Evolutionary conservation across 441 rosid species (phyloP).

Genomic region (Adansonia grandidieri): DNA sequence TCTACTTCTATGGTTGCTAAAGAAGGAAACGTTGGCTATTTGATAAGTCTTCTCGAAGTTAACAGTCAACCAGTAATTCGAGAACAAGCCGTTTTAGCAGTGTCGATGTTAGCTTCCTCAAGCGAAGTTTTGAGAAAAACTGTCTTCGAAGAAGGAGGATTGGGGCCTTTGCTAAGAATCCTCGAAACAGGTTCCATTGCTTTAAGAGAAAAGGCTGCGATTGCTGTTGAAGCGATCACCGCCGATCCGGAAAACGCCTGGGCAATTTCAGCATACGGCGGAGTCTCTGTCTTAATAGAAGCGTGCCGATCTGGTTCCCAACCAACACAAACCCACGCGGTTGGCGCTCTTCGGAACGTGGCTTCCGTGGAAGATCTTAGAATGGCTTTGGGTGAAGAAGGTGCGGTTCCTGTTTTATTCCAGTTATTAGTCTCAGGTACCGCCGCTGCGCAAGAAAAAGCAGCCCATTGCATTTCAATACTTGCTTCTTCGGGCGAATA

Average conservation of each 20-base stretch:
- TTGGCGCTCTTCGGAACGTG: slow-evolving; percentile 67
- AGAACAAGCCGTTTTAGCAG: slow-evolving; percentile 64
- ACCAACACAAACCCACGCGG: slow-evolving; percentile 51
- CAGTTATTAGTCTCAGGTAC: slow-evolving; percentile 49
- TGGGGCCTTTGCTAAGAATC: slow-evolving; percentile 67
- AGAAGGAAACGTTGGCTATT: slow-evolving; percentile 70
- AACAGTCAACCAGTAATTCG: slow-evolving; percentile 51
- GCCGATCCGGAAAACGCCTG: slow-evolving; percentile 68
- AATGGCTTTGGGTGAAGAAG: slow-evolving; percentile 68
- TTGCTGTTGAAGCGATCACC: slow-evolving; percentile 74
- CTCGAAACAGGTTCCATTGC: slow-evolving; percentile 65
- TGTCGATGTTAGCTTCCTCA: slow-evolving; percentile 61
- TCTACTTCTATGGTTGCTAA: slow-evolving; percentile 54
- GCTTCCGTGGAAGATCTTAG: slow-evolving; percentile 61
- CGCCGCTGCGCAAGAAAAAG: slow-evolving; percentile 49
- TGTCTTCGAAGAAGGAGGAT: slow-evolving; percentile 70
- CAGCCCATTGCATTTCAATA: slow-evolving; percentile 52
- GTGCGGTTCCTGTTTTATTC: slow-evolving; percentile 61
- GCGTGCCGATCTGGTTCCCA: slow-evolving; percentile 66
- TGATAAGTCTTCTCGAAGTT: slow-evolving; percentile 62
- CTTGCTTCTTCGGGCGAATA: slow-evolving; percentile 67
- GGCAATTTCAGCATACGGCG: slow-evolving; percentile 75
- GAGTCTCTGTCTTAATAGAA: slow-evolving; percentile 58
- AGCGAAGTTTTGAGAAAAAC: slow-evolving; percentile 58
- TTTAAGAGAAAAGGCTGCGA: slow-evolving; percentile 60